phyloP scores from a whole-genome alignment of 2,329 filamentous ascomycete genomes.

The Colletotrichum zoysiae region DNA sequence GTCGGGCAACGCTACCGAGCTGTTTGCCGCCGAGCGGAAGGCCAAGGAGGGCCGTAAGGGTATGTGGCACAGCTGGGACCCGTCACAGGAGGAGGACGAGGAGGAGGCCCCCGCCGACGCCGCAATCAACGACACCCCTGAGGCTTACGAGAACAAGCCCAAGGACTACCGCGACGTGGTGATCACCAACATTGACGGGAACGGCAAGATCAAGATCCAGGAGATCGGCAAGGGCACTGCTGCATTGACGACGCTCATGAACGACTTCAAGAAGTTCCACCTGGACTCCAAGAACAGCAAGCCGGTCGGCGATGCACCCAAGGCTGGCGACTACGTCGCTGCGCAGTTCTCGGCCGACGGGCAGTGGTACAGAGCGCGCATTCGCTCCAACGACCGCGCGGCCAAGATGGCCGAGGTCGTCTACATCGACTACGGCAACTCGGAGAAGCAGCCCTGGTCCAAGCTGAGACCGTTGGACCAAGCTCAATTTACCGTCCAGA shows the following conservation, averaged over 20 bases:
- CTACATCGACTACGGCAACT: conserved; percentile 97
- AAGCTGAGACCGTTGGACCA: conserved; percentile 84
- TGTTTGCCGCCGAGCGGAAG: conserved; percentile 86
- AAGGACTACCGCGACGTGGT: conserved; percentile 93
- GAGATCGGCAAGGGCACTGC: conserved; percentile 88
- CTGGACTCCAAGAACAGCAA: conserved; percentile 84
- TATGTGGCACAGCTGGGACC: conserved; percentile 95
- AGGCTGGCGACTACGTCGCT: conserved; percentile 91
- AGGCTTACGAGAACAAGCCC: conserved; percentile 71
- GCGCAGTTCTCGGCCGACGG: conserved; percentile 91
- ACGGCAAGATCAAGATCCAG: conserved; percentile 89
- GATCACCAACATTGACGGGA: conserved; percentile 88
- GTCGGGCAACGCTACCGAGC: conserved; percentile 87
- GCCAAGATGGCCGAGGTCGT: conserved; percentile 90
- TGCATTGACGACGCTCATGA: conserved; percentile 89
- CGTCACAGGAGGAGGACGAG: conserved; percentile 78
- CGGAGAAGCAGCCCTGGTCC: conserved; percentile 87
- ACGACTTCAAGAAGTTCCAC: conserved; percentile 91
- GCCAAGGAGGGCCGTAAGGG: conserved; percentile 92
- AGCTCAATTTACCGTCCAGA: conserved; percentile 82
- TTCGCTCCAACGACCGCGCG: conserved; percentile 92
- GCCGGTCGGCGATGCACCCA: conserved; percentile 80
- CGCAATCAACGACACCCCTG: conserved; percentile 60
- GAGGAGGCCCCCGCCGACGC: conserved; percentile 65
- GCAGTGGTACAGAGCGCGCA: conserved; percentile 93